Percentiles rank a stretch among this genome's conserved stretches.
These are phyloP conservation scores for Saccharomyces kudriavzevii DNA, from an alignment of 805 yeast species.

Conservation along the genomic window DNA sequence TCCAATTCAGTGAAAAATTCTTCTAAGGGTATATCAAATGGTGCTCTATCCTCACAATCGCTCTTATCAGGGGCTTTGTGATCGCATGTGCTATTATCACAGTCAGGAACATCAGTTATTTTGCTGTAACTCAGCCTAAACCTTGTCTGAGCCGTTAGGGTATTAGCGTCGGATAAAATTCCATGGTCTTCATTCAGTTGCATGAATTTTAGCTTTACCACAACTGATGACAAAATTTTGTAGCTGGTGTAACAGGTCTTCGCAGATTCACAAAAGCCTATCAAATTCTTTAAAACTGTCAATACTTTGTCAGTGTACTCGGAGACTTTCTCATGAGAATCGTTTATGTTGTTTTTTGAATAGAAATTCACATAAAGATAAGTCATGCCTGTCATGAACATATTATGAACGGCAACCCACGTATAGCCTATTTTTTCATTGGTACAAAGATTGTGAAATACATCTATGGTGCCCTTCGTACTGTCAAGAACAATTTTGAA, in stretches of 20 bases:
- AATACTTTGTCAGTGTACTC: constrained; percentile 42
- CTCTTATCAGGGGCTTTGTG: not conserved
- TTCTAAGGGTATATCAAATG: constrained; percentile 28
- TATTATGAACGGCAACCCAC: constrained; percentile 87
- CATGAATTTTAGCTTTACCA: constrained; percentile 45
- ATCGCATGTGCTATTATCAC: not conserved
- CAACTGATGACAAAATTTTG: constrained; percentile 64
- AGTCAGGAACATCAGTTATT: not conserved
- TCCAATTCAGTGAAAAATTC: constrained; percentile 44
- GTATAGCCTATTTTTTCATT: constrained; percentile 66
- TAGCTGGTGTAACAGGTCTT: constrained; percentile 60
- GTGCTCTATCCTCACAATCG: not conserved
- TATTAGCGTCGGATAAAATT: constrained; percentile 3
- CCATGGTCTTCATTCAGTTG: constrained; percentile 4
- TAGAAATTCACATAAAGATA: constrained; percentile 71
- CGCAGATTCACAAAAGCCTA: constrained; percentile 74
- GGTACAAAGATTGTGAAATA: constrained; percentile 51
- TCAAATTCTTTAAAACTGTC: constrained; percentile 50
- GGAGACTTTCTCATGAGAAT: constrained; percentile 44
- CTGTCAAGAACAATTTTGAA: constrained; percentile 51
- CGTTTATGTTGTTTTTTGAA: constrained; percentile 44
- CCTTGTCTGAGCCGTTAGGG: constrained; percentile 6
- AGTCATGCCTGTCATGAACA: constrained; percentile 84
- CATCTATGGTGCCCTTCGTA: constrained; percentile 55
- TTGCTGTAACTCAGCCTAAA: not conserved